phyloP scores from a whole-genome alignment of 192 early-diverging fungal species.

The Coemansia sp. region DNA sequence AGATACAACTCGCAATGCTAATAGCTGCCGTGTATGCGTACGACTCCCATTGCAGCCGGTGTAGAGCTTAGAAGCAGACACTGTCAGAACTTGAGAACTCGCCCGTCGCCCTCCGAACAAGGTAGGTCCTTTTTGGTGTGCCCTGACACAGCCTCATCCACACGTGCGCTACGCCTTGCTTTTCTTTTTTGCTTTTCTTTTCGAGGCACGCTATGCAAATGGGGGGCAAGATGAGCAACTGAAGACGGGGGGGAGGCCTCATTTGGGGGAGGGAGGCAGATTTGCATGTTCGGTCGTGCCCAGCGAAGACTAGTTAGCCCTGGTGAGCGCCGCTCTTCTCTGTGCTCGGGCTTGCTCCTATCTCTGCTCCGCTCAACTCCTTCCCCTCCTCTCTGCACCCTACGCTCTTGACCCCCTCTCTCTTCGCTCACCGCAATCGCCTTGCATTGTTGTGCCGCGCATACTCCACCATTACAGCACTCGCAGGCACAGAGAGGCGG shows the following conservation, averaged over 20 bases:
- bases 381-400: background rate
- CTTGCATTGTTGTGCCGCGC: constrained; percentile 6
- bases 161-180: constrained; percentile 19
- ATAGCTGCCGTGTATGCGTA: too few species aligned
- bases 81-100: background rate
- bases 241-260: background rate
- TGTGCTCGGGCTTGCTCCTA: background rate
- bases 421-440: background rate
- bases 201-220: background rate
- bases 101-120: background rate
- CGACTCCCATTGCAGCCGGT: background rate
- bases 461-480: background rate
- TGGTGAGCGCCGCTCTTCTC: background rate
- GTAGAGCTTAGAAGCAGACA: background rate
- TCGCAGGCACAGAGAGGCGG: constrained; percentile 9
- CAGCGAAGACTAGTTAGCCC: background rate
- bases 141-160: background rate
- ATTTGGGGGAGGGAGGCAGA: constrained; percentile 7
- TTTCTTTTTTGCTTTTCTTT: background rate
- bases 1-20: background rate
- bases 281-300: constrained; percentile 5
- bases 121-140: background rate
- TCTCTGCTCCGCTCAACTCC: background rate
- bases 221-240: background rate
- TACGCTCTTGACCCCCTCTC: background rate